phyloP scores from a whole-genome alignment of 352 stramenopile species.

The Aphanomyces cochlioides region DNA sequence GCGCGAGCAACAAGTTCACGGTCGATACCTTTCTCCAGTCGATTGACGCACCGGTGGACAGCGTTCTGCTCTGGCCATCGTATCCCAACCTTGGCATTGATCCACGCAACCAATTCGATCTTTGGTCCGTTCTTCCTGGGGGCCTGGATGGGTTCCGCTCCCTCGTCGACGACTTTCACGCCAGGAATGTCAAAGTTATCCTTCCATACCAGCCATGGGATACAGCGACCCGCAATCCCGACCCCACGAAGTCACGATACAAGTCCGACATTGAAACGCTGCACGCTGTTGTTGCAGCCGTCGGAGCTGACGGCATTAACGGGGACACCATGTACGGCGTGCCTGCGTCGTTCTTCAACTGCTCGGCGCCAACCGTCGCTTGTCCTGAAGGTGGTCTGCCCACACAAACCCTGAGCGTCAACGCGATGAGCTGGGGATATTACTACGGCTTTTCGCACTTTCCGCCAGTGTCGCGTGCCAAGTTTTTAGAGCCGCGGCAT shows the following conservation, averaged over 20 bases:
- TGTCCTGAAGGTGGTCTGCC: conserved; percentile 63
- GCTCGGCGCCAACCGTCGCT: conserved; percentile 39
- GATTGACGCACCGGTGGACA: conserved; percentile 66
- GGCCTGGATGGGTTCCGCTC: conserved; percentile 44
- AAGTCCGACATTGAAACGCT: conserved; percentile 60
- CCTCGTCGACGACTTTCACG: conserved; percentile 62
- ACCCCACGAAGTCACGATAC: conserved; percentile 67
- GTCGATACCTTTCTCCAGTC: conserved; percentile 61
- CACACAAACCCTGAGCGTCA: conserved; percentile 54
- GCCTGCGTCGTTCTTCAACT: conserved; percentile 77
- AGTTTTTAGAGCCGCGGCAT: conserved; percentile 76
- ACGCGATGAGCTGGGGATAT: conserved; percentile 82
- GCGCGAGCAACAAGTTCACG: conserved; percentile 53
- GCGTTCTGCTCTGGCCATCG: conserved; percentile 75
- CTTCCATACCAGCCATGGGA: conserved; percentile 88
- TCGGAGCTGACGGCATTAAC: conserved; percentile 76
- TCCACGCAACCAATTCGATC: conserved; percentile 77
- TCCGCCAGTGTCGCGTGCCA: conserved; percentile 61
- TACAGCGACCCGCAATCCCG: conserved; percentile 57
- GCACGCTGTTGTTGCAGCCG: conserved; percentile 37
- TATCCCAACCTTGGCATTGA: conserved; percentile 84
- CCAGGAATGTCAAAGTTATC: conserved; percentile 52
- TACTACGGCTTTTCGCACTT: conserved; percentile 64
- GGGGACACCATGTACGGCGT: conserved; percentile 87
- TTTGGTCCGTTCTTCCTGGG: conserved; percentile 54